A percentile compares a stretch with the other conserved stretches of the same genome.
Evolutionary conservation across 2,329 filamentous ascomycete genomes (phyloP).

Genomic region (Pseudopithomyces maydicus): DNA sequence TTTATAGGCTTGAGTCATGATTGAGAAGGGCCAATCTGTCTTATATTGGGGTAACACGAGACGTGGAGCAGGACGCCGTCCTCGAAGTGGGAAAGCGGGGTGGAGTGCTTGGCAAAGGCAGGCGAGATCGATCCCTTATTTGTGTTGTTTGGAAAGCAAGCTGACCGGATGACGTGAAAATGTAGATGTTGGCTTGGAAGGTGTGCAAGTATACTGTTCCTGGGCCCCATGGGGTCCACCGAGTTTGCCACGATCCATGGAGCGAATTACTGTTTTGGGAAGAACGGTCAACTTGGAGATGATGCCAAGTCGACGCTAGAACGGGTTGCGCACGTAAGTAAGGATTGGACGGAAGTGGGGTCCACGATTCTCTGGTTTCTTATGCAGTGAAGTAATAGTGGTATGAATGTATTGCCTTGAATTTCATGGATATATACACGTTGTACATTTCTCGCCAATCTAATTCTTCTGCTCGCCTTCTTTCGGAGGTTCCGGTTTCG

Average conservation of each 20-base stretch:
- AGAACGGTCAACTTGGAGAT: background rate
- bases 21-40: slow-evolving; percentile 2
- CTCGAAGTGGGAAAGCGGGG: slow-evolving; percentile 27
- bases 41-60: background rate
- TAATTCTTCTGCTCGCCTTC: slow-evolving; percentile 93
- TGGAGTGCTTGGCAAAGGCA: slow-evolving; percentile 27
- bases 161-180: slow-evolving; percentile 6
- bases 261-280: background rate
- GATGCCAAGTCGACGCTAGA: background rate
- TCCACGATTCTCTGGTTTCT: background rate
- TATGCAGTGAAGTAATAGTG: background rate
- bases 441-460: slow-evolving; percentile 33
- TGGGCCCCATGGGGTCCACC: no score
- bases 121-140: slow-evolving; percentile 8
- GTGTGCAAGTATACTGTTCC: background rate
- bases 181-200: slow-evolving; percentile 11
- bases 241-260: background rate
- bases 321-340: background rate
- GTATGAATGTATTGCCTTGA: slow-evolving; percentile 22
- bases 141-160: slow-evolving; percentile 6
- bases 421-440: slow-evolving; percentile 47
- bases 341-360: slow-evolving; percentile 4
- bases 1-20: slow-evolving; percentile 19
- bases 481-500: slow-evolving; percentile 87
- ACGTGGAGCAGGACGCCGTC: background rate